Percentiles rank a stretch among this genome's conserved stretches.
Evolutionary conservation across 768 basidiomycete species (phyloP).

Genomic region (Suillus hirtellus): DNA sequence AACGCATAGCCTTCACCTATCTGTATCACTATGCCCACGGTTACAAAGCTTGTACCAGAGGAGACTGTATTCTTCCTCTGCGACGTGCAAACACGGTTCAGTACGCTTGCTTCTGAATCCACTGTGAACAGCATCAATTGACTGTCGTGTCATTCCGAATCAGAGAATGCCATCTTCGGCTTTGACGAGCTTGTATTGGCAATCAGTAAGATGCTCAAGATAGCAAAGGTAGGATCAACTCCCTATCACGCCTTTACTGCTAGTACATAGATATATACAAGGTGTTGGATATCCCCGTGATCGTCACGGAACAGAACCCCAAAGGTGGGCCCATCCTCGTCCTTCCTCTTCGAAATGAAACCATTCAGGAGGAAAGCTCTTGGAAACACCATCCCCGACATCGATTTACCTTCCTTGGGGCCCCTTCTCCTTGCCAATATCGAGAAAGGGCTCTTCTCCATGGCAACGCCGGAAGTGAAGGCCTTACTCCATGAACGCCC

Average conservation of each 20-base stretch:
- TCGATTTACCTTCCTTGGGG: slow-evolving; percentile 56
- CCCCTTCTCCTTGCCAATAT: slow-evolving; percentile 59
- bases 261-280: slow-evolving; percentile 22
- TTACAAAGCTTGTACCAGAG: slow-evolving; percentile 38
- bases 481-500: slow-evolving; percentile 48
- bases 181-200: slow-evolving; percentile 65
- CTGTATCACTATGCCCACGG: slow-evolving; percentile 24
- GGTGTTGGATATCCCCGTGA: slow-evolving; percentile 67
- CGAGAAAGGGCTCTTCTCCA: slow-evolving; percentile 84
- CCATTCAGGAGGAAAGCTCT: slow-evolving; percentile 47
- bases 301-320: slow-evolving; percentile 86
- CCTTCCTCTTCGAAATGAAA: slow-evolving; percentile 1
- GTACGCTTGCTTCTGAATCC: slow-evolving; percentile 40
- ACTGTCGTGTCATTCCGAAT: slow-evolving; percentile 27
- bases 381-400: slow-evolving; percentile 64
- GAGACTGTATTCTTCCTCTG: slow-evolving; percentile 72
- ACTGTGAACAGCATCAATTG: not conserved
- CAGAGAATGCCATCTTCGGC: slow-evolving; percentile 58
- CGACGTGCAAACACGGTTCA: slow-evolving; percentile 78
- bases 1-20: slow-evolving; percentile 33
- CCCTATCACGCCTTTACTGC: not conserved
- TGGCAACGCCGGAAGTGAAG: slow-evolving; percentile 72
- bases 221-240: slow-evolving; percentile 58
- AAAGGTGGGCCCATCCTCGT: slow-evolving; percentile 49
- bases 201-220: slow-evolving; percentile 72